Evolutionary conservation across 495 filamentous ascomycete species (phyloP).

Genomic region (Hyaloscypha finlandica): DNA sequence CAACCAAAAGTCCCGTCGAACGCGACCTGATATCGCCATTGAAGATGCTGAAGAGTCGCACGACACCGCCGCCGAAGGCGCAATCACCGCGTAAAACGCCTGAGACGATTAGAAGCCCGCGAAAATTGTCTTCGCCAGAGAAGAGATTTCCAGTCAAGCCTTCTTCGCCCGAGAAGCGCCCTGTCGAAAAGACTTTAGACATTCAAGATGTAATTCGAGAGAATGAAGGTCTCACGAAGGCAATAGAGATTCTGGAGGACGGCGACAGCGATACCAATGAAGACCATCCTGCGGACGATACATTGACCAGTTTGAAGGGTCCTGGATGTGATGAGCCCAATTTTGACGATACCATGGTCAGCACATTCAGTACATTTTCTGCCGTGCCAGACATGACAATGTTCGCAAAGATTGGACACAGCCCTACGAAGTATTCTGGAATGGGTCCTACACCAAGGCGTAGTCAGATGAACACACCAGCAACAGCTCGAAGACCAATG

Average conservation of each 20-base stretch:
- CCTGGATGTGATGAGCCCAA: constrained; percentile 32
- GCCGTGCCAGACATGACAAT: constrained; percentile 87
- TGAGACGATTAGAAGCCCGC: constrained; percentile 38
- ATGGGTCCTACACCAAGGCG: constrained; percentile 30
- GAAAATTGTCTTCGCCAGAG: constrained; percentile 50
- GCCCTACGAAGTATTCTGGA: constrained; percentile 46
- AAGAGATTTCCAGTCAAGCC: constrained; percentile 57
- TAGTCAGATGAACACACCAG: constrained; percentile 27
- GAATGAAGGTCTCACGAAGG: constrained; percentile 44
- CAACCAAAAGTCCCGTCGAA: constrained; percentile 25
- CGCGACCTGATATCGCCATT: constrained; percentile 27
- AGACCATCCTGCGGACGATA: constrained; percentile 61
- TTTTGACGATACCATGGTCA: constrained; percentile 79
- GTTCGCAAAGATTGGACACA: constrained; percentile 70
- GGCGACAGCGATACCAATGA: constrained; percentile 36
- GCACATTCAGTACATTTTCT: constrained; percentile 84
- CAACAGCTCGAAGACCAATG: constrained; percentile 36
- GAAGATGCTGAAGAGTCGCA: constrained; percentile 34
- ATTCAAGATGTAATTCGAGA: constrained; percentile 40
- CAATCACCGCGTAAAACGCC: constrained; percentile 31
- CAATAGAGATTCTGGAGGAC: constrained; percentile 54
- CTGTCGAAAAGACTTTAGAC: constrained; percentile 25
- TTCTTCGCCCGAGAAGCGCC: constrained; percentile 33
- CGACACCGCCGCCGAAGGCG: constrained; percentile 21
- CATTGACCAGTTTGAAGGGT: constrained; percentile 63